A percentile compares a stretch with the other conserved stretches of the same genome.
These are phyloP conservation scores for Neofusicoccum umdonicola DNA, from an alignment of 2,329 filamentous ascomycete genomes.

Conservation along the genomic window DNA sequence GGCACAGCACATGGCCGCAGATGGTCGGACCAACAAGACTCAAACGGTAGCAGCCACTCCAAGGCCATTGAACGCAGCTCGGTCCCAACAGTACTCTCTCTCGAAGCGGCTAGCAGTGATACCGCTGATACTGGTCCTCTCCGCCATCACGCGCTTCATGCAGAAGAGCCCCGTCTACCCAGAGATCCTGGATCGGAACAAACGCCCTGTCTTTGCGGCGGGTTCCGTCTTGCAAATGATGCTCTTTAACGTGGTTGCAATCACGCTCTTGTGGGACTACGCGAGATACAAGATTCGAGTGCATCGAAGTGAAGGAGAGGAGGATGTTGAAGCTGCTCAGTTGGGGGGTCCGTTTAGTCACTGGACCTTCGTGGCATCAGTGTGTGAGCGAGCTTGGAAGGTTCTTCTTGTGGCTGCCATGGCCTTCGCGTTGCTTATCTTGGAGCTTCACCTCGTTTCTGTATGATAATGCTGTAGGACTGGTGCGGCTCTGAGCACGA, in stretches of 20 bases:
- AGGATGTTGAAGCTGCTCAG: no score
- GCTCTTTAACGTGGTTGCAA: background rate
- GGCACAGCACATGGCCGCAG: no score
- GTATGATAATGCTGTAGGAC: background rate
- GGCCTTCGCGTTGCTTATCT: slow-evolving; percentile 19
- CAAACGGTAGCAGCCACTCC: background rate
- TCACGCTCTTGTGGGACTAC: background rate
- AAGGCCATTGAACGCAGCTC: background rate
- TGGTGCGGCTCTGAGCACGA: no score
- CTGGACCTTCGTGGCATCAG: background rate
- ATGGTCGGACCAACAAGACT: no score
- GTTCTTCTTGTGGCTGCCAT: slow-evolving; percentile 13
- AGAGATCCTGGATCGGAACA: background rate
- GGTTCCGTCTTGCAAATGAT: background rate
- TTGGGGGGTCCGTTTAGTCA: background rate
- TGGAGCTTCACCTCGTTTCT: background rate
- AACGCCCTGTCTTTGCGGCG: background rate
- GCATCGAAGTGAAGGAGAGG: background rate
- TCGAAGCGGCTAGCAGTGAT: background rate
- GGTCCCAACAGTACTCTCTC: background rate
- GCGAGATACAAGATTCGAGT: background rate
- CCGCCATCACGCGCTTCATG: background rate
- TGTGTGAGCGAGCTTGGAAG: background rate
- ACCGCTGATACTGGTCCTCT: background rate
- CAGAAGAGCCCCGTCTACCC: background rate